A percentile compares a stretch with the other conserved stretches of the same genome.
Evolutionary conservation across 345 rosid genomes (phyloP).

Genomic region (Bretschneidera sinensis): DNA sequence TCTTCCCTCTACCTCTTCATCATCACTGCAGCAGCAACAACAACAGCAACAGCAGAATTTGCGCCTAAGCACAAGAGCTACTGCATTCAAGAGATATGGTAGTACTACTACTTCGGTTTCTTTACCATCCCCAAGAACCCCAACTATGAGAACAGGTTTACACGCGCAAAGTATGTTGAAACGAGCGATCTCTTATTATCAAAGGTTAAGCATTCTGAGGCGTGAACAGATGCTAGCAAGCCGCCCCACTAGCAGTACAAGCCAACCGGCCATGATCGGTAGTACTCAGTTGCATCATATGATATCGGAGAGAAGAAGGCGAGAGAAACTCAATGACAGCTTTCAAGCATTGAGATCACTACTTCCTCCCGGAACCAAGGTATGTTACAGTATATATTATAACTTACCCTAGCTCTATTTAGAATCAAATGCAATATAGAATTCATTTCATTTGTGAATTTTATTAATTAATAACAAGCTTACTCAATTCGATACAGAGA

Average conservation of each 20-base stretch:
- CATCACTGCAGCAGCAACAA: conserved; percentile 34
- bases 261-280: too few relatives aligned
- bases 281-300: conserved; percentile 80
- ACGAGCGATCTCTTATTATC: conserved; percentile 44
- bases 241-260: conserved; percentile 38
- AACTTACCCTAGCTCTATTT: too few relatives aligned
- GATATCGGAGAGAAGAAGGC: conserved; percentile 84
- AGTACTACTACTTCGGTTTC: too few relatives aligned
- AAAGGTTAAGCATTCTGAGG: conserved; percentile 28
- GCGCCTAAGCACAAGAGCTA: conserved; percentile 9
- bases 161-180: conserved; percentile 56
- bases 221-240: conserved; percentile 31
- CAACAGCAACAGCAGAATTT: too few relatives aligned
- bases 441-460: too few relatives aligned
- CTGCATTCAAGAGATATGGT: conserved; percentile 49
- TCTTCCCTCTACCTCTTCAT: conserved; percentile 46
- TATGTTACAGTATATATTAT: too few relatives aligned
- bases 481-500: too few relatives aligned
- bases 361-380: conserved; percentile 87
- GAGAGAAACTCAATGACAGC: conserved; percentile 88
- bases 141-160: too few relatives aligned
- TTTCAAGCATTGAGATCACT: conserved; percentile 61
- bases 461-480: too few relatives aligned
- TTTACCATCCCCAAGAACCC: conserved; percentile 13
- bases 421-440: too few relatives aligned